A percentile compares a stretch with the other conserved stretches of the same genome.
Conservation (phyloP, 345 rosid genomes). For the Hypericum androsaemum region DNA sequence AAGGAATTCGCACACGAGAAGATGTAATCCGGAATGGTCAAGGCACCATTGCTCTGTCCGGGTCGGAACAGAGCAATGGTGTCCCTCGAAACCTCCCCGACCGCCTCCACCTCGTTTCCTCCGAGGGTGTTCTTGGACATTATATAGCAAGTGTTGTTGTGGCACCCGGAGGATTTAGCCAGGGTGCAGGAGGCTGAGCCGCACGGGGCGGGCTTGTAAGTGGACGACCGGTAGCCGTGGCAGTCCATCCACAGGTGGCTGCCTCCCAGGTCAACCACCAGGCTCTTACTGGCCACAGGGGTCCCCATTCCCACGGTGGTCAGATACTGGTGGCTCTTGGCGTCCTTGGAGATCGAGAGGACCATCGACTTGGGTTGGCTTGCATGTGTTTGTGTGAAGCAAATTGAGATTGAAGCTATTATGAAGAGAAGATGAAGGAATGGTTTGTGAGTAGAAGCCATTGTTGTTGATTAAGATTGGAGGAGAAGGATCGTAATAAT, state of each 20-base stretch:
- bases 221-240: neutral
- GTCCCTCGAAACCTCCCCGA: constrained; percentile 11
- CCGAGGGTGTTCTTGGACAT: neutral
- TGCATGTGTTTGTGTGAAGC: neutral
- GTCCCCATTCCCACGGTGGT: neutral
- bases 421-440: neutral
- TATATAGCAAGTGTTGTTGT: neutral
- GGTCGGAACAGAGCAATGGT: constrained; percentile 14
- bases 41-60: neutral
- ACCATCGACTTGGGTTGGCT: neutral
- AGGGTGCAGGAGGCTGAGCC: neutral
- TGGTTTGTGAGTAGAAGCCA: neutral
- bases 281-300: neutral
- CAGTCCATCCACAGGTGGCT: neutral
- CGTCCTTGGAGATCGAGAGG: neutral
- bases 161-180: neutral
- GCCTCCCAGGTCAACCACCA: neutral
- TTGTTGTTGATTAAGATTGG: no score
- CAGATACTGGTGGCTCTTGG: neutral
- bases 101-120: constrained; percentile 9
- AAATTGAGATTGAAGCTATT: neutral
- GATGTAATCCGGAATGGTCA: constrained; percentile 1
- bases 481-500: no score
- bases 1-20: constrained; percentile 2
- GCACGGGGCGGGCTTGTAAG: neutral